These are phyloP conservation scores for Dictyostelium discoideum DNA, from an alignment of 78 protist species.

Conservation along the genomic window dicty_2.7 NC_007088.5:4731501-4732000, in stretches of 20 bases:
- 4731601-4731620: constrained; percentile 80
- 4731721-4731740: constrained; percentile 21
- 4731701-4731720: not conserved
- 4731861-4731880: constrained; percentile 26
- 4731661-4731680: constrained; percentile 30
- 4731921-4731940: not conserved
- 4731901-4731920: constrained; percentile 81
- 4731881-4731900: constrained; percentile 29
- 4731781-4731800: constrained; percentile 75
- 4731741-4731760: constrained; percentile 7
- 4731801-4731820: constrained; percentile 50
- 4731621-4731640: constrained; percentile 77
- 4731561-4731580: constrained; percentile 61
- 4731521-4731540: not conserved
- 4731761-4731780: constrained; percentile 77
- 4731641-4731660: constrained; percentile 17
- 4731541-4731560: constrained; percentile 14
- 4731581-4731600: constrained; percentile 64
- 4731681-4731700: not conserved
- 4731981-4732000: constrained; percentile 50
- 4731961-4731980: constrained; percentile 27
- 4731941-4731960: constrained; percentile 74
- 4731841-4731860: not conserved
- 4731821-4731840: constrained; percentile 28
- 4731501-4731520: constrained; percentile 44